These are phyloP conservation scores for Quercus lobata DNA, from an alignment of 331 rosid genomes.

Conservation along the genomic window DNA sequence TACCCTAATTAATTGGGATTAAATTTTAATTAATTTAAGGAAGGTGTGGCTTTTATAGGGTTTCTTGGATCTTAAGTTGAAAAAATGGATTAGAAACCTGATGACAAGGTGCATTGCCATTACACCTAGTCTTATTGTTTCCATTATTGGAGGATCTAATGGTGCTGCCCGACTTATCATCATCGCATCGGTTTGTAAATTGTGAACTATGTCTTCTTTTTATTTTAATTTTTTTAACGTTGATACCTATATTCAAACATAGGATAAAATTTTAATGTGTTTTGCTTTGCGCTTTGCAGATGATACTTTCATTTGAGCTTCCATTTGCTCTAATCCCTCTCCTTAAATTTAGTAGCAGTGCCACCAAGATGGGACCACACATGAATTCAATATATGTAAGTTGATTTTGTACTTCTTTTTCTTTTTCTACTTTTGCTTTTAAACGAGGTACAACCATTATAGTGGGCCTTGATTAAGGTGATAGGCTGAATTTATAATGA, in stretches of 20 bases:
- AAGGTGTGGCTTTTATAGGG: slow-evolving; percentile 38
- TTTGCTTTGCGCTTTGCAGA: slow-evolving; percentile 10
- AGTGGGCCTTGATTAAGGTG: too few species aligned
- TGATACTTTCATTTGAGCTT: too few species aligned
- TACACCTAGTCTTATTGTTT: slow-evolving; percentile 77
- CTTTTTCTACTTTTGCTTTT: too few species aligned
- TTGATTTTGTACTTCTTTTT: neutral
- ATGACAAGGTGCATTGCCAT: slow-evolving; percentile 80
- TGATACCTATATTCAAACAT: neutral
- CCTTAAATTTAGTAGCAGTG: too few species aligned
- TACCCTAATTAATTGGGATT: too few species aligned
- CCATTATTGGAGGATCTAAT: slow-evolving; percentile 70
- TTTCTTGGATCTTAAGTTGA: slow-evolving; percentile 85
- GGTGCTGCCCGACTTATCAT: slow-evolving; percentile 79
- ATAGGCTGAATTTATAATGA: too few species aligned
- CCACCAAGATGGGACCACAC: too few species aligned
- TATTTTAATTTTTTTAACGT: too few species aligned
- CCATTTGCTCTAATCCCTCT: too few species aligned
- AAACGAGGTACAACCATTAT: too few species aligned
- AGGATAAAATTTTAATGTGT: neutral
- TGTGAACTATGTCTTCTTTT: neutral
- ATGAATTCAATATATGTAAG: too few species aligned
- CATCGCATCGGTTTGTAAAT: slow-evolving; percentile 67
- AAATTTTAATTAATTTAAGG: neutral
- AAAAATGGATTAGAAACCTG: slow-evolving; percentile 63